Base-by-base conservation (phyloP, 1,139 yeast species). In the Nakaseomyces glabratus region DNA sequence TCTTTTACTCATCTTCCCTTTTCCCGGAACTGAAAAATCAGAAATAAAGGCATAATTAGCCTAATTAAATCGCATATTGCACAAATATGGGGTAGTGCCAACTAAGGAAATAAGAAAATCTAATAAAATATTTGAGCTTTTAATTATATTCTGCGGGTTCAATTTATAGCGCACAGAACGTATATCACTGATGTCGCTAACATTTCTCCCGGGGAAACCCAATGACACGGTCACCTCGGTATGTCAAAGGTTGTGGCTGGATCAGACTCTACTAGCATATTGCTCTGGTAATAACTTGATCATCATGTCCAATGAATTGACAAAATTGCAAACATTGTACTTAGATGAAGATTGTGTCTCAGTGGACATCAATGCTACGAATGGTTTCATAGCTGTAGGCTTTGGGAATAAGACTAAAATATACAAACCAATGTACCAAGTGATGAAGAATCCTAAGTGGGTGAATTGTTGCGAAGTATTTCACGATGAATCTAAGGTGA, bases 211-310 rank as follows among this genome's bases (percentile, higher is more conserved):
- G 2, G 96, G 96, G 1, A 84, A 82, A 52, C 93, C 90, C 21
- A 81, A 78, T 52, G 59, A 66, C 31, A 58, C 70, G 2, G 62
- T 64, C 9, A 69, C 71, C 43, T 65, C 85, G 1, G 71, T 76
- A 15, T 67, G 74, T 39, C 82, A 79, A 45, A 71, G 68, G 4
- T 60, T 63, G 37, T 86, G 95, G 95, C 75, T 75, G 40, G 66
- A 67, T 14, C 75, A 73, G 42, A 71, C 76, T 37, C 60, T 86
- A 6, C 61, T 82, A 18, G 79, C 76, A 0, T 88, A 88, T 53
- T 82, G 90, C 36, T 82, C 95, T 2, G 96, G 95, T 1, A 85
- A 86, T 59, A 86, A 85, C 55, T 61, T 88, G 46, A 80, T 86
- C 30, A 68, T 86, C 7, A 52, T 75, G 4, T 65, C 76, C 6